Evolutionary conservation across 1,284 basidiomycete species (phyloP), one percentile per base, ranked within the genome.

Genomic region (Taiwanofungus camphoratus): DNA sequence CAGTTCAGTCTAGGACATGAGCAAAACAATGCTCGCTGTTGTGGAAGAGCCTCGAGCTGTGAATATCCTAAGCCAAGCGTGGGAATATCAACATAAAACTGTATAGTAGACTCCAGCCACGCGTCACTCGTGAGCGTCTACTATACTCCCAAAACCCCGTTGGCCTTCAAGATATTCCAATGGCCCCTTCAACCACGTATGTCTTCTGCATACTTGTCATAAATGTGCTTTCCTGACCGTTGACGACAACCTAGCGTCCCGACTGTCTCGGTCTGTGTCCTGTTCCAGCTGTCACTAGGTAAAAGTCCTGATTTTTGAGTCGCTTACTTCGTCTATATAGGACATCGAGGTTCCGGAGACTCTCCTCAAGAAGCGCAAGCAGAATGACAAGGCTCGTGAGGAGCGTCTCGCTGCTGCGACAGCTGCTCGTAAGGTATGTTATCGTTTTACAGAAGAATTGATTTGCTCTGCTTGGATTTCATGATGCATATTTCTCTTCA

Each of bases 311-410:
- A 48, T n/a, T 23, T 23, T 9, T 26, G 7, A 5, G 30, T 29
- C 18, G 33, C 45, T 40, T n/a, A n/a, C n/a, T 39, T 46, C 27
- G 33, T 42, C 16, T n/a, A 13, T 30, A 42, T 61, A 90, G 87
- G 77, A 81, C 63, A 79, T 94, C 65, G 87, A 93, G 79, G 92
- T 95, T 71, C 93, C 93, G 68, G 93, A 96, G 83, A 96, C 93
- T 64, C 83, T 96, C 75, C 90, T 97, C 76, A 96, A 96, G 81
- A 99, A 98, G 82, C 83, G 96, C 73, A 95, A 96, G 78, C 86
- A 93, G 71, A 96, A 87, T 66, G 92, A 94, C 76, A 96, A 97
- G 81, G 87, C 87, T 54, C 82, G 93, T 61, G 93, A 97, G 78
- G 94, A 97, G 69, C 92, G 91, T 66, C 76, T 94, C 60, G 82